Percentiles rank a stretch among this genome's conserved stretches.
These are phyloP conservation scores for Tylopilus plumbeoviolaceoides DNA, from an alignment of 768 basidiomycete genomes.

Conservation along the genomic window DNA sequence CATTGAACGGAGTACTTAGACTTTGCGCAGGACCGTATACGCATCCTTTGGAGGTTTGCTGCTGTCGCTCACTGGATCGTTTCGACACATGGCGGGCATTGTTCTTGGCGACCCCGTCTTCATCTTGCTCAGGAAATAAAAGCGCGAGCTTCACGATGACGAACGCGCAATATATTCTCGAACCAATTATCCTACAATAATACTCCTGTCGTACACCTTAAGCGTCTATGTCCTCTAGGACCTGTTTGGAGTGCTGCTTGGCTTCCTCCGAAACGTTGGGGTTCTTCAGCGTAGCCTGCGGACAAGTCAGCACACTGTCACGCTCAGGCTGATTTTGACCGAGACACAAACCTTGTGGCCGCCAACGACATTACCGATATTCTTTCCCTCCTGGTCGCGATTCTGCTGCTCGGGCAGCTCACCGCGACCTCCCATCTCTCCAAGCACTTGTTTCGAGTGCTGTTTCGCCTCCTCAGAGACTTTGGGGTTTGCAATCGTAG, in stretches of 20 bases:
- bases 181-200: background rate
- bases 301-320: background rate
- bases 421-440: slow-evolving; percentile 16
- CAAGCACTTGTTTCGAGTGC: slow-evolving; percentile 22
- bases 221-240: slow-evolving; percentile 6
- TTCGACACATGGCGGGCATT: slow-evolving; percentile 86
- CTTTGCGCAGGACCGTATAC: slow-evolving; percentile 74
- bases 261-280: slow-evolving; percentile 26
- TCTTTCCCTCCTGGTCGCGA: slow-evolving; percentile 4
- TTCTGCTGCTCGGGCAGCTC: slow-evolving; percentile 15
- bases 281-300: slow-evolving; percentile 21
- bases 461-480: slow-evolving; percentile 20
- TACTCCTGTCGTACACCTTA: background rate
- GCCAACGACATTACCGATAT: slow-evolving; percentile 18
- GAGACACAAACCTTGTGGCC: slow-evolving; percentile 15
- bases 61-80: slow-evolving; percentile 90
- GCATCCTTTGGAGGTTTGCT: slow-evolving; percentile 95
- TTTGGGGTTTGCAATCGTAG: slow-evolving; percentile 23
- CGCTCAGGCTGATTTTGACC: too few species aligned
- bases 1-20: slow-evolving; percentile 1
- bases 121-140: slow-evolving; percentile 76
- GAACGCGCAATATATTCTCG: too few species aligned
- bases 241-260: slow-evolving; percentile 11
- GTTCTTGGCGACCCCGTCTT: slow-evolving; percentile 94
- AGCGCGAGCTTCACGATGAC: background rate